These are phyloP conservation scores for Spergularia azorica DNA, from an alignment of 179 eudicot genomes.

Conservation along the genomic window DNA sequence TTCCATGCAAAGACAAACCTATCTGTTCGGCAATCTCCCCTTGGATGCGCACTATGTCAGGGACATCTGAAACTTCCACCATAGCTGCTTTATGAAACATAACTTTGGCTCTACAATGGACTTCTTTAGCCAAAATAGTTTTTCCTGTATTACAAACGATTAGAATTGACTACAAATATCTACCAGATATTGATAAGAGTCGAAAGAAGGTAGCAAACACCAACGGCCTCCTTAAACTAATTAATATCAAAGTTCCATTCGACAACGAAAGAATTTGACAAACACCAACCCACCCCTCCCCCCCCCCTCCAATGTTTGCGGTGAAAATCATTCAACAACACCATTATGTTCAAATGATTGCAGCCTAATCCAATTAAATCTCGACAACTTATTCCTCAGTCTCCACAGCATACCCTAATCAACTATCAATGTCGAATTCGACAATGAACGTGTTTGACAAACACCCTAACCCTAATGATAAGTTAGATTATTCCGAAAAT, in stretches of 20 bases:
- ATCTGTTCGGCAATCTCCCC: constrained; percentile 1
- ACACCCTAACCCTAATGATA: not conserved
- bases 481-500: not conserved
- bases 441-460: not conserved
- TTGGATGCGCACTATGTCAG: constrained; percentile 8
- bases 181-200: too few relatives aligned
- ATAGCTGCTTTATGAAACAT: not conserved
- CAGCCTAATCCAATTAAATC: not conserved
- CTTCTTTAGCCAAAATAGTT: not conserved
- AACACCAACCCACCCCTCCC: not conserved
- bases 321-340: too few relatives aligned
- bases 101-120: not conserved
- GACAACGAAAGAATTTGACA: not conserved
- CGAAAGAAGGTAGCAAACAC: too few relatives aligned
- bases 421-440: not conserved
- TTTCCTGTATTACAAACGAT: not conserved
- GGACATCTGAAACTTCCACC: constrained; percentile 5
- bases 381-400: not conserved
- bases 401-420: too few relatives aligned
- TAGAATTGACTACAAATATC: too few relatives aligned
- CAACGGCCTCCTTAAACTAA: not conserved
- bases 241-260: not conserved
- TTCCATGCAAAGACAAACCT: not conserved
- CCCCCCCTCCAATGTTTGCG: too few relatives aligned
- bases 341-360: not conserved